Conservation (phyloP, 192 early-diverging fungal species). For the Gigaspora rosea region DNA sequence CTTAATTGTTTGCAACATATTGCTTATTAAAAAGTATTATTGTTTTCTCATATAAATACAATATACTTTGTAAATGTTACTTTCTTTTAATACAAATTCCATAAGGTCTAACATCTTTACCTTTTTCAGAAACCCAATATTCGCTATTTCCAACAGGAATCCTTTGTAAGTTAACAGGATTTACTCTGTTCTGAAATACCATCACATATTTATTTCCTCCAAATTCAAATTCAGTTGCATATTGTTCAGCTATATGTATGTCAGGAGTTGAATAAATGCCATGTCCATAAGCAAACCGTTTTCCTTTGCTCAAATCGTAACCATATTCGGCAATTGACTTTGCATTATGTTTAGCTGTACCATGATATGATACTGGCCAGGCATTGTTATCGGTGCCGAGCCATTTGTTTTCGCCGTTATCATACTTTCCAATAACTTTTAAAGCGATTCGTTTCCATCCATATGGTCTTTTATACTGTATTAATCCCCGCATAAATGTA, state of each 20-base stretch:
- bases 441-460: conserved; percentile 25
- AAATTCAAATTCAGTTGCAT: background rate
- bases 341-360: conserved; percentile 24
- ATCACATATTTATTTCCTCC: background rate
- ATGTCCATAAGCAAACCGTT: background rate
- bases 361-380: conserved; percentile 28
- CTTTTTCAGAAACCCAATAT: background rate
- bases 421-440: conserved; percentile 16
- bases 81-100: conserved; percentile 15
- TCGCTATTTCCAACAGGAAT: background rate
- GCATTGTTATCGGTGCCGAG: background rate
- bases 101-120: conserved; percentile 11
- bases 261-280: conserved; percentile 13
- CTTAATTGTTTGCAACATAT: too few relatives aligned
- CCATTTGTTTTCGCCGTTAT: conserved; percentile 17
- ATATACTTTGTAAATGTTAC: too few relatives aligned
- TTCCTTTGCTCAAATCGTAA: background rate
- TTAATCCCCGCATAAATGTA: background rate
- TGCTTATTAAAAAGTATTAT: too few relatives aligned
- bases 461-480: conserved; percentile 18
- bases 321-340: conserved; percentile 17
- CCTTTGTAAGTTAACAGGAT: background rate
- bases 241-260: background rate
- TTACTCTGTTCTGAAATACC: conserved; percentile 15
- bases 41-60: too few relatives aligned